Base-by-base conservation (phyloP, 2,329 filamentous ascomycete genomes). In the Penicillium sp. region DNA sequence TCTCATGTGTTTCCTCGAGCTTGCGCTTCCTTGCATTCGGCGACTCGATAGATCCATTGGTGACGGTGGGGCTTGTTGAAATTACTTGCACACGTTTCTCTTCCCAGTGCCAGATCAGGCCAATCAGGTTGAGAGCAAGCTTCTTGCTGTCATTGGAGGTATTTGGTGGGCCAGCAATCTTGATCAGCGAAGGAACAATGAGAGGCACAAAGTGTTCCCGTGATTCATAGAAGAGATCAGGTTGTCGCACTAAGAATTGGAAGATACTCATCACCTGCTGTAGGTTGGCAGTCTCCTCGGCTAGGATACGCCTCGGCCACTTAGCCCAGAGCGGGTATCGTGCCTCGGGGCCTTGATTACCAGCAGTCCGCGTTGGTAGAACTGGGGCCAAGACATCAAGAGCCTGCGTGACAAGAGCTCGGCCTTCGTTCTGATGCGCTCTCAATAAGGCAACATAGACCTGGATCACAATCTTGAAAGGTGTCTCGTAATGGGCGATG, bases 191-290 rank as follows among this genome's bases (percentile, higher is more conserved):
- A 1, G 89, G 89, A 58, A 99, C 93, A 73, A 99, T 96, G 65
- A 95, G 85, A 59, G 90, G 86, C 4, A 93, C 88, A 66, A 98
- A 96, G 72, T 94, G 93, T 66, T 99, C 95, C 57, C 95, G 85
- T 1, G 92, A 93, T 65, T 98, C 94, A 69, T 96, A 99, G 79
- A 99, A 99, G 4, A 99, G 81, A 70, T 95, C 89, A 0, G 93
- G 90, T 73, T 99, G 94, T 59, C 91, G 87, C 38, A 97, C 94
- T 37, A 99, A 83, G 78, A 99, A 99, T 71, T 97, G 91, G 81
- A 97, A 98, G 69, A 99, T 98, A 79, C 91, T 95, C 56, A 93
- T 97, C 80, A 98, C 90, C 78, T 98, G 95, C 76, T 96, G 93
- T 51, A 94, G 84, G 70, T 99, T 99, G 64, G 95, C 92, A 28